Conservation (phyloP, 345 rosid genomes). For the Carallia pectinifolia region DNA sequence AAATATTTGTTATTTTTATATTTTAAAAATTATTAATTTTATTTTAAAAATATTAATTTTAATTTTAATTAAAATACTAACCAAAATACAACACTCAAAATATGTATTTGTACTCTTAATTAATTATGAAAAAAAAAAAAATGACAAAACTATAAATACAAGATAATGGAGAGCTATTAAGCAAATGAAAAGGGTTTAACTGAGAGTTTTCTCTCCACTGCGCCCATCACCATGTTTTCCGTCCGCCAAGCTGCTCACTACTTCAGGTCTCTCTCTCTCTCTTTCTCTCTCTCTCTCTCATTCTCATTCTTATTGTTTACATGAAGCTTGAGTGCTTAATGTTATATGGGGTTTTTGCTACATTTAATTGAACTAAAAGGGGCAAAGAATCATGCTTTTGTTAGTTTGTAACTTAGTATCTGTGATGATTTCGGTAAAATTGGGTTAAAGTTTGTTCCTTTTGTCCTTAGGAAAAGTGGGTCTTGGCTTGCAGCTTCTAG, state of each 20-base stretch:
- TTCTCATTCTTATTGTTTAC: background rate
- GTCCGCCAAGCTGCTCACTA: slow-evolving; percentile 13
- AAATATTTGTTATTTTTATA: too few species aligned
- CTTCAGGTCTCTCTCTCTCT: slow-evolving; percentile 9
- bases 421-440: background rate
- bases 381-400: background rate
- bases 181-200: background rate
- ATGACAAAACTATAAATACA: too few species aligned
- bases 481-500: slow-evolving; percentile 8
- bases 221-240: slow-evolving; percentile 7
- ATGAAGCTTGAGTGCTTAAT: background rate
- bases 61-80: too few species aligned
- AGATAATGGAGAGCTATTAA: too few species aligned
- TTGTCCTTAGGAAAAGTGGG: slow-evolving; percentile 3
- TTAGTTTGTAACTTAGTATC: background rate
- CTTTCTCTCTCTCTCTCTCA: background rate
- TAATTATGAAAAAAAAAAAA: too few species aligned
- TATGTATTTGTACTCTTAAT: too few species aligned
- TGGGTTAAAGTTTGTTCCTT: background rate
- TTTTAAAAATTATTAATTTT: too few species aligned
- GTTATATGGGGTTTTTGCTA: background rate
- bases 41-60: too few species aligned
- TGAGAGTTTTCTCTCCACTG: background rate
- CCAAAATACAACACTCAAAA: too few species aligned
- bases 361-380: background rate